A percentile compares a stretch with the other conserved stretches of the same genome.
phyloP scores from a whole-genome alignment of 345 rosid genomes.

The Lepidium didymum region DNA sequence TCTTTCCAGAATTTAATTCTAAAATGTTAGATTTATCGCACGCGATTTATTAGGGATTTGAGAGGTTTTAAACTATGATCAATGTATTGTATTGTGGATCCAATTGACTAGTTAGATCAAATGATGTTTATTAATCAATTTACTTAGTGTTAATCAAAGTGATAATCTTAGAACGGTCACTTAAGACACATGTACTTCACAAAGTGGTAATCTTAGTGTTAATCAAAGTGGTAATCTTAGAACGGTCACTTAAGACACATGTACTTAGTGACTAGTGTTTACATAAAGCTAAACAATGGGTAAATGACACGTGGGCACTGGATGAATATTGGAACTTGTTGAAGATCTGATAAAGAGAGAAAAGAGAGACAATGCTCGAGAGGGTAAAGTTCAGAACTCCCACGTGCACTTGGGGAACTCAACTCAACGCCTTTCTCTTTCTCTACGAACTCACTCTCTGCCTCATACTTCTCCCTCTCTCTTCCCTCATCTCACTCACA shows the following conservation, averaged over 20 bases:
- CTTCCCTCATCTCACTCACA: background rate
- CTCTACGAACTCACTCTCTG: background rate
- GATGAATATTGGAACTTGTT: background rate
- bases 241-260: constrained; percentile 2
- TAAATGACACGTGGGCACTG: constrained; percentile 1
- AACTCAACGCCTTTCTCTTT: constrained; percentile 30
- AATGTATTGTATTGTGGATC: too few relatives aligned
- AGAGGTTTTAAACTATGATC: too few relatives aligned
- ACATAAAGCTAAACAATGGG: background rate
- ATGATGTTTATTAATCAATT: too few relatives aligned
- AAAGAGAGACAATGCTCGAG: constrained; percentile 9
- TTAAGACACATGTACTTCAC: background rate
- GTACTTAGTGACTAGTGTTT: background rate
- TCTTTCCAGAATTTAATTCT: too few relatives aligned
- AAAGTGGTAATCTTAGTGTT: too few relatives aligned
- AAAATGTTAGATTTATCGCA: too few relatives aligned
- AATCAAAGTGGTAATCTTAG: background rate
- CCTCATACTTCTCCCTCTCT: constrained; percentile 2
- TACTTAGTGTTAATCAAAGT: too few relatives aligned
- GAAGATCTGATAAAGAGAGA: background rate
- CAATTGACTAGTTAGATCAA: too few relatives aligned
- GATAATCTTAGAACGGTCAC: background rate
- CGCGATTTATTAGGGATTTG: too few relatives aligned
- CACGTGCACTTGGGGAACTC: constrained; percentile 55
- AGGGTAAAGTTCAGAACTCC: constrained; percentile 34